Percentiles rank a stretch among this genome's conserved stretches.
phyloP scores from a whole-genome alignment of 495 filamentous ascomycete species.

The Evernia prunastri region DNA sequence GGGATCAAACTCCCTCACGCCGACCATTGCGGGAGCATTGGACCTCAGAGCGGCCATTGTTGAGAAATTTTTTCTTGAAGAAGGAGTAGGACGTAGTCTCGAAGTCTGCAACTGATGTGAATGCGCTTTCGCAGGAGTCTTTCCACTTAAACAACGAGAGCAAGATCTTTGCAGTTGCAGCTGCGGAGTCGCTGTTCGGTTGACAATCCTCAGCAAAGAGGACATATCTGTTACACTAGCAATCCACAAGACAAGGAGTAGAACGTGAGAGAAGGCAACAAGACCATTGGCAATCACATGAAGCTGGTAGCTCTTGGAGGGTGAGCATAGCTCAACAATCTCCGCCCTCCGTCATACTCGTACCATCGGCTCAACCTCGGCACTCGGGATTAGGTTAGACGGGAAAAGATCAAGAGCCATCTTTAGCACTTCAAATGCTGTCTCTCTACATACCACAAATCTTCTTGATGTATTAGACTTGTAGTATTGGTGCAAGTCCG shows the following conservation, averaged over 20 bases:
- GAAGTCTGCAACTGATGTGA: neutral
- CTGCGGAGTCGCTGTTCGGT: conserved; percentile 6
- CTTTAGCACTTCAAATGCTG: neutral
- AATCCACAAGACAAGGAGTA: neutral
- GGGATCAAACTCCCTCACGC: conserved; percentile 59
- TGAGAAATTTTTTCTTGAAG: conserved; percentile 30
- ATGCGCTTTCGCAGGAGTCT: too few relatives aligned
- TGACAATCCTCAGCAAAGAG: conserved; percentile 14
- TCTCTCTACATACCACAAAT: neutral
- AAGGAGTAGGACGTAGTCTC: conserved; percentile 10
- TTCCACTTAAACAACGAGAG: conserved; percentile 7
- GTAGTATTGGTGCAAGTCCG: neutral
- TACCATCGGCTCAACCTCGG: neutral
- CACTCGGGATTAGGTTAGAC: neutral
- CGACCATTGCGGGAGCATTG: conserved; percentile 34
- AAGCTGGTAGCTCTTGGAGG: neutral
- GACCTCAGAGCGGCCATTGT: conserved; percentile 44
- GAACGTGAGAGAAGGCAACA: neutral
- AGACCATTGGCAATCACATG: neutral
- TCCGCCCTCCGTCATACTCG: neutral
- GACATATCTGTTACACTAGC: conserved; percentile 1
- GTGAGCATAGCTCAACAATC: neutral
- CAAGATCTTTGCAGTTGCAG: conserved; percentile 7
- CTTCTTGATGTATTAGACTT: neutral
- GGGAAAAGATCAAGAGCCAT: too few relatives aligned